phyloP scores from a whole-genome alignment of 495 filamentous ascomycete species.

The Penicillium odoratum region DNA sequence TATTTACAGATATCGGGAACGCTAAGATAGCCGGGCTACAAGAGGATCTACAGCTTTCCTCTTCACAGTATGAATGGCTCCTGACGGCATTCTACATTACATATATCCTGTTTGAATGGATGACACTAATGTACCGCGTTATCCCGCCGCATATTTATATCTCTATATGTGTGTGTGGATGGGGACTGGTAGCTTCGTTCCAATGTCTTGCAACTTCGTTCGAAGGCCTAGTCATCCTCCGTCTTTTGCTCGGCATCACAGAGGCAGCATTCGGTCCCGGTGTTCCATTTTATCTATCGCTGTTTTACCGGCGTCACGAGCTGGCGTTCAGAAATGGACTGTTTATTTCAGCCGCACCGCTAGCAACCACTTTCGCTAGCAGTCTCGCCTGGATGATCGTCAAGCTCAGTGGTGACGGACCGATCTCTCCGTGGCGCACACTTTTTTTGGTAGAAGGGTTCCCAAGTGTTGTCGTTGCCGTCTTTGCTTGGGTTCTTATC shows the following conservation, averaged over 20 bases:
- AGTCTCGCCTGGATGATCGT: conserved; percentile 60
- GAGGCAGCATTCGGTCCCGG: conserved; percentile 65
- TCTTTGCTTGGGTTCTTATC: conserved; percentile 52
- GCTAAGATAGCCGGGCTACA: conserved; percentile 73
- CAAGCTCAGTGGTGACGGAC: conserved; percentile 45
- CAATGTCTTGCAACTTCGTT: conserved; percentile 66
- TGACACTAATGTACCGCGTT: conserved; percentile 61
- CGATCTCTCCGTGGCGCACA: conserved; percentile 59
- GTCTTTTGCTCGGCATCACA: conserved; percentile 55
- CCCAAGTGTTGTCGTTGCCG: conserved; percentile 57
- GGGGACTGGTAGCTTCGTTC: conserved; percentile 66
- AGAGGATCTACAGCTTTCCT: conserved; percentile 59
- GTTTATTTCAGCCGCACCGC: conserved; percentile 62
- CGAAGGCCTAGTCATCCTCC: conserved; percentile 40
- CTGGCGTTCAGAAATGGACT: conserved; percentile 61
- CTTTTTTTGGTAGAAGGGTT: conserved; percentile 64
- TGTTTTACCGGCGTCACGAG: conserved; percentile 62
- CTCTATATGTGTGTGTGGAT: conserved; percentile 43
- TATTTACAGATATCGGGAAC: conserved; percentile 68
- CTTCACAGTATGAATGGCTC: conserved; percentile 64
- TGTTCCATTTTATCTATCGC: conserved; percentile 62
- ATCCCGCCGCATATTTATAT: conserved; percentile 61
- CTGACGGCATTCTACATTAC: conserved; percentile 67
- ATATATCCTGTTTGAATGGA: conserved; percentile 76
- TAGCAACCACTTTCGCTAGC: conserved; percentile 70